These are phyloP conservation scores for Cucumis variabilis DNA, from an alignment of 331 rosid species.

Conservation along the genomic window DNA sequence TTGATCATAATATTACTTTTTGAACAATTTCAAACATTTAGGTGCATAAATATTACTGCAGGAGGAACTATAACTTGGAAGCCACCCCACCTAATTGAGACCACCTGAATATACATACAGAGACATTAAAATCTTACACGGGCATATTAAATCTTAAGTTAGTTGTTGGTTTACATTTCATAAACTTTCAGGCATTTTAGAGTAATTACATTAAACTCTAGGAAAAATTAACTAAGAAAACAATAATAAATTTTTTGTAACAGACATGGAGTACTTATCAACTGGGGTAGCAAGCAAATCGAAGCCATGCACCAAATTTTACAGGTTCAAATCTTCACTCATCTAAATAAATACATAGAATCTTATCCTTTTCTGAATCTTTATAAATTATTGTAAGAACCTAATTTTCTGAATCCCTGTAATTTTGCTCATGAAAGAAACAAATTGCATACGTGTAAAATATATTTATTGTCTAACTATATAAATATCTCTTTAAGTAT, in stretches of 20 bases:
- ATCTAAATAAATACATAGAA: slow-evolving; percentile 58
- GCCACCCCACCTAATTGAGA: neutral
- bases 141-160: slow-evolving; percentile 1
- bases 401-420: slow-evolving; percentile 35
- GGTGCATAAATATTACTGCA: slow-evolving; percentile 11
- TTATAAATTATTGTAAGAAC: slow-evolving; percentile 32
- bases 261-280: slow-evolving; percentile 96
- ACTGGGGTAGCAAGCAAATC: slow-evolving; percentile 99
- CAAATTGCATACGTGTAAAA: slow-evolving; percentile 65
- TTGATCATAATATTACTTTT: neutral
- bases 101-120: neutral
- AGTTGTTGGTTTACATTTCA: neutral
- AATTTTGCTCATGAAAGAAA: slow-evolving; percentile 55
- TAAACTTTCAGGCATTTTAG: neutral
- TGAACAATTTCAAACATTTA: neutral
- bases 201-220: slow-evolving; percentile 52
- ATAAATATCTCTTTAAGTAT: slow-evolving; percentile 40
- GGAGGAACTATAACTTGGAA: neutral
- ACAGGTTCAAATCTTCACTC: slow-evolving; percentile 97
- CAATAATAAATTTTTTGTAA: slow-evolving; percentile 77
- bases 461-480: slow-evolving; percentile 50
- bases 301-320: slow-evolving; percentile 99
- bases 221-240: slow-evolving; percentile 60
- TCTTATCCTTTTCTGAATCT: slow-evolving; percentile 34
- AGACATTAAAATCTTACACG: neutral